Percentiles rank a stretch among this genome's conserved stretches.
Conservation (phyloP, 768 basidiomycete species). For the Leucosporidium creatinivorum region DNA sequence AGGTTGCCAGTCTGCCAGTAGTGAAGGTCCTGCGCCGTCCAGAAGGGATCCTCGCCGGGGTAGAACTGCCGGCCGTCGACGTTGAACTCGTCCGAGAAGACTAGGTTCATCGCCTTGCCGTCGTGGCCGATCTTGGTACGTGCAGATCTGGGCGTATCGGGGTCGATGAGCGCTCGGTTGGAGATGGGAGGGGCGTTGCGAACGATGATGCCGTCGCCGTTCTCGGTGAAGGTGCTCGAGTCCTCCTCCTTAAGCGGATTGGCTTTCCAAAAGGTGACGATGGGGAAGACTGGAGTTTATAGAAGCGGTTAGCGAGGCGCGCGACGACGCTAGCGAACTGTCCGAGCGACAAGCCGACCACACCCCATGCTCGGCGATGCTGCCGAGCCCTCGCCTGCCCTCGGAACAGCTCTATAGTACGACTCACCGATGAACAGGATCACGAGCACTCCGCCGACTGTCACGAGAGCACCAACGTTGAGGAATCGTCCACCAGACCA, state of each 20-base stretch:
- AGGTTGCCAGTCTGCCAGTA: conserved; percentile 39
- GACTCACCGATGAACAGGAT: neutral
- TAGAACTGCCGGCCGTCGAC: conserved; percentile 63
- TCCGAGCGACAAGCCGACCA: too few species aligned
- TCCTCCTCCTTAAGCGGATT: neutral
- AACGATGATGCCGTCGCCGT: conserved; percentile 79
- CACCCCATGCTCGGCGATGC: too few species aligned
- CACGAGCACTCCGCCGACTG: neutral
- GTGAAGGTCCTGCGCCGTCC: conserved; percentile 47
- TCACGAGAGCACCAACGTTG: neutral
- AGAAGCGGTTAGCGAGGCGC: neutral
- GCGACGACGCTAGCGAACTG: too few species aligned
- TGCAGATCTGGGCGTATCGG: conserved; percentile 54
- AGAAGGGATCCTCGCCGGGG: conserved; percentile 49
- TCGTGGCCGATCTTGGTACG: conserved; percentile 49
- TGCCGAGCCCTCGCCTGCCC: too few species aligned
- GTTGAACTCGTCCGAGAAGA: conserved; percentile 82
- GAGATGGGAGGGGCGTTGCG: conserved; percentile 54
- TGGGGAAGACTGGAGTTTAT: neutral
- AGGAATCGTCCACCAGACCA: neutral
- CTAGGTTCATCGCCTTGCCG: conserved; percentile 59
- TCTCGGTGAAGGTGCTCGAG: conserved; percentile 55
- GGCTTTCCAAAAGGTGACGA: neutral
- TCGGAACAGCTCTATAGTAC: too few species aligned
- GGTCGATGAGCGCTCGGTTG: conserved; percentile 64